Conservation (phyloP, 164 flowering plant genomes). For the Amborella trichopoda region DNA sequence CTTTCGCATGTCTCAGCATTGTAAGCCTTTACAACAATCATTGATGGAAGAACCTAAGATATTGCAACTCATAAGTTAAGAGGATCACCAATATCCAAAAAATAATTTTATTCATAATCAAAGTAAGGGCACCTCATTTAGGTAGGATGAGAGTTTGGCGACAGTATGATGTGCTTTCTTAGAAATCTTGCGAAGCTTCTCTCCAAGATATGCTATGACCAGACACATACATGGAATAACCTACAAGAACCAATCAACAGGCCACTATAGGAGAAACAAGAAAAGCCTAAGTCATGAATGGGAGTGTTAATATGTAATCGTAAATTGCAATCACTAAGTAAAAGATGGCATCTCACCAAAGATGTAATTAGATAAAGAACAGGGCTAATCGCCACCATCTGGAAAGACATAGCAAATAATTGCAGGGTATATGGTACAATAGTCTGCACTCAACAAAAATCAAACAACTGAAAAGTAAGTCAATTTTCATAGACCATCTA, state of each 20-base stretch:
- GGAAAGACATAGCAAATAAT: constrained; percentile 66
- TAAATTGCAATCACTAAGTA: neutral
- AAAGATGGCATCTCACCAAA: constrained; percentile 29
- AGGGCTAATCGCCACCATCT: constrained; percentile 79
- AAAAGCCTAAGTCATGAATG: neutral
- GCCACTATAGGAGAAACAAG: neutral
- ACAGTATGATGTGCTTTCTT: constrained; percentile 45
- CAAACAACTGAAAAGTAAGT: neutral
- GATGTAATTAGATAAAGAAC: constrained; percentile 51
- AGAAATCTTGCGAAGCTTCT: constrained; percentile 63
- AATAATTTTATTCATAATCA: too few relatives aligned
- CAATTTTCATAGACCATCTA: neutral
- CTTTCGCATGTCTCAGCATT: constrained; percentile 61
- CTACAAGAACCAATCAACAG: constrained; percentile 17
- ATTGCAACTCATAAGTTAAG: constrained; percentile 1
- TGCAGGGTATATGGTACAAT: constrained; percentile 70
- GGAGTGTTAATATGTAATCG: neutral
- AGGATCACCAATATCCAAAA: too few relatives aligned
- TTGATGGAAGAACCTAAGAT: constrained; percentile 67
- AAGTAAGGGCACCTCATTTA: constrained; percentile 64
- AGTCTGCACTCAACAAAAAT: constrained; percentile 16
- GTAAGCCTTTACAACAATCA: constrained; percentile 85
- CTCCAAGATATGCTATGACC: constrained; percentile 55
- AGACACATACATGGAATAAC: constrained; percentile 63
- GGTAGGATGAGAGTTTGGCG: constrained; percentile 69